Evolutionary conservation across 225 moss, liverwort and hornwort species (phyloP).

Genomic region (Lunularia cruciata): DNA sequence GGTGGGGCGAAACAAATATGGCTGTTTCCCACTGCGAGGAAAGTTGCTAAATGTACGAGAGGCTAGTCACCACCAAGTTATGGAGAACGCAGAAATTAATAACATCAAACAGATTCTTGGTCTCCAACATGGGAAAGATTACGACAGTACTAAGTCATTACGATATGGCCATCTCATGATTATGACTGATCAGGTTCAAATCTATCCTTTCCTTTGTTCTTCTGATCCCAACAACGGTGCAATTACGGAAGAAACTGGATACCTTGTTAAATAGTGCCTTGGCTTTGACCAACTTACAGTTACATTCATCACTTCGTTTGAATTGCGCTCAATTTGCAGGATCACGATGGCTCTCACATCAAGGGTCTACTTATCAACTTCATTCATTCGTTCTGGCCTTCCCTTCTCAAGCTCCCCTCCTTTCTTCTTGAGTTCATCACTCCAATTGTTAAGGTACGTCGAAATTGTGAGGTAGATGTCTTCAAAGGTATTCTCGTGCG

Average conservation of each 20-base stretch:
- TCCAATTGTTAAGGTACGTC: slow-evolving; percentile 87
- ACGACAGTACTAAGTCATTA: slow-evolving; percentile 71
- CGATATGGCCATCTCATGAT: slow-evolving; percentile 99
- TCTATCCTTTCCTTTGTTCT: background rate
- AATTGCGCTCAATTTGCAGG: slow-evolving; percentile 41
- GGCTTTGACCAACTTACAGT: background rate
- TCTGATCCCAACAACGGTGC: too few relatives aligned
- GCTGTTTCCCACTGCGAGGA: slow-evolving; percentile 92
- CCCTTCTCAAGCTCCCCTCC: slow-evolving; percentile 70
- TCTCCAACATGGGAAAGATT: slow-evolving; percentile 95
- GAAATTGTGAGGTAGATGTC: background rate
- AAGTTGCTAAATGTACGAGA: slow-evolving; percentile 95
- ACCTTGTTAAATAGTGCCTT: too few relatives aligned
- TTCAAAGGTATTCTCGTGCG: background rate
- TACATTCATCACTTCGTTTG: too few relatives aligned
- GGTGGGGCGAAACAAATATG: slow-evolving; percentile 93
- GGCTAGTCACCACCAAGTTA: slow-evolving; percentile 93
- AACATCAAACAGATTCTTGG: slow-evolving; percentile 94
- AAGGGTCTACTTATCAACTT: slow-evolving; percentile 95
- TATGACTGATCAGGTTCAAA: slow-evolving; percentile 99
- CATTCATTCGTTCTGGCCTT: slow-evolving; percentile 98
- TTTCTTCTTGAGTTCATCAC: slow-evolving; percentile 96
- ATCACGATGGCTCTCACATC: slow-evolving; percentile 98
- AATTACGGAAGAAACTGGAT: too few relatives aligned
- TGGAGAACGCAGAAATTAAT: slow-evolving; percentile 96